Conservation (phyloP, 2,329 filamentous ascomycete genomes). For the Nigrospora osmanthi region DNA sequence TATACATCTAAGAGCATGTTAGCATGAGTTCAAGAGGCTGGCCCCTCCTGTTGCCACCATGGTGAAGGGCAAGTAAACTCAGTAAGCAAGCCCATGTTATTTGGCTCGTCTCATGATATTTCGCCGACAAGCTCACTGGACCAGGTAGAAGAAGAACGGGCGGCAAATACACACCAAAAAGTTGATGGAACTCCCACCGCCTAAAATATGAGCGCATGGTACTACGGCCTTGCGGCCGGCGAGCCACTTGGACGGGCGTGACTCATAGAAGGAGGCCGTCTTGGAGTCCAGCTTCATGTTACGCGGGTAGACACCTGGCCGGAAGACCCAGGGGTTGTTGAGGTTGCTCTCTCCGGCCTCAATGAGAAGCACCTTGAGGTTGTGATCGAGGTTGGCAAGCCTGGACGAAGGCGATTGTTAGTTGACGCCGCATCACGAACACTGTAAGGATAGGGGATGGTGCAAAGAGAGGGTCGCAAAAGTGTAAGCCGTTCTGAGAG, state of each 20-base stretch:
- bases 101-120: too few relatives aligned
- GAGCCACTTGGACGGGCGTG: constrained; percentile 64
- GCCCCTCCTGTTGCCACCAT: neutral
- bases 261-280: constrained; percentile 76
- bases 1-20: constrained; percentile 52
- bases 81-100: too few relatives aligned
- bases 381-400: constrained; percentile 69
- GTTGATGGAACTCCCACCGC: constrained; percentile 68
- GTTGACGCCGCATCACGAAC: neutral
- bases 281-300: constrained; percentile 73
- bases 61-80: too few relatives aligned
- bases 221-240: constrained; percentile 64
- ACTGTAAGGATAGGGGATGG: neutral
- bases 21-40: constrained; percentile 2
- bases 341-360: constrained; percentile 37
- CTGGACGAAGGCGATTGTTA: constrained; percentile 26
- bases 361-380: constrained; percentile 49
- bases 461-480: too few relatives aligned
- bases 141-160: too few relatives aligned
- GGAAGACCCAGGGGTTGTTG: constrained; percentile 73
- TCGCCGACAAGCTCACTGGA: too few relatives aligned
- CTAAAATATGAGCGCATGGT: constrained; percentile 66
- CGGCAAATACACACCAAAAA: constrained; percentile 50
- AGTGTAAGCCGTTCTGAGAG: too few relatives aligned
- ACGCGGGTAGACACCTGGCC: constrained; percentile 67